Evolutionary conservation across 2,329 filamentous ascomycete species (phyloP).

Genomic region (Fusarium napiforme): DNA sequence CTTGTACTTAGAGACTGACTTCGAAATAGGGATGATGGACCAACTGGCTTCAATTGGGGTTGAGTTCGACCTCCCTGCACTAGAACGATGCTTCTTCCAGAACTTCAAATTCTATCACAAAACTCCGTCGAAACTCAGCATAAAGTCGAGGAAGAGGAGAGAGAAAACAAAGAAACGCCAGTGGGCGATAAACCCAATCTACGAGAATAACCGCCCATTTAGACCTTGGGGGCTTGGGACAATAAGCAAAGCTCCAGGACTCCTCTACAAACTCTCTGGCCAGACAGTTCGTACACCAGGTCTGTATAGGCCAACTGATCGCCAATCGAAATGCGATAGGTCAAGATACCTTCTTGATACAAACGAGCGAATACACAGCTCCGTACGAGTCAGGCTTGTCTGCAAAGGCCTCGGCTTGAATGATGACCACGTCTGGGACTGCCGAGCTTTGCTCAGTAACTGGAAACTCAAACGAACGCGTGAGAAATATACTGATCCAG

Average conservation of each 20-base stretch:
- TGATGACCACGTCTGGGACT: constrained; percentile 60
- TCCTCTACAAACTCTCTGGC: constrained; percentile 59
- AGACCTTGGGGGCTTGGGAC: constrained; percentile 61
- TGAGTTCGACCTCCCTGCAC: constrained; percentile 58
- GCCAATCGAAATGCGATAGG: constrained; percentile 51
- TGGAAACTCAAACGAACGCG: constrained; percentile 57
- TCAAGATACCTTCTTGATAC: constrained; percentile 60
- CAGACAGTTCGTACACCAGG: constrained; percentile 59
- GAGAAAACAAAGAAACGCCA: constrained; percentile 18
- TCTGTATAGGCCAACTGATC: constrained; percentile 58
- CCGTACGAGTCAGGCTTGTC: constrained; percentile 63
- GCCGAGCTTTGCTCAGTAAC: constrained; percentile 54
- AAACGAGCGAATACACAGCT: constrained; percentile 66
- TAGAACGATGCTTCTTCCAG: constrained; percentile 55
- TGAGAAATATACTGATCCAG: constrained; percentile 49
- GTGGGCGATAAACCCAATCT: constrained; percentile 63
- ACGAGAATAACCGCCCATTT: constrained; percentile 58
- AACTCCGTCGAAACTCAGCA: constrained; percentile 12
- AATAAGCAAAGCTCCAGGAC: constrained; percentile 53
- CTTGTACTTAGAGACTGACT: not conserved
- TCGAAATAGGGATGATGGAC: constrained; percentile 64
- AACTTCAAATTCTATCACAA: constrained; percentile 49
- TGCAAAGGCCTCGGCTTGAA: constrained; percentile 62
- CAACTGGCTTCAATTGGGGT: constrained; percentile 63
- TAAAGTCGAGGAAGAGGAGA: constrained; percentile 29